These are phyloP conservation scores for Haberlea rhodopensis DNA, from an alignment of 257 asterid genomes.

Conservation along the genomic window DNA sequence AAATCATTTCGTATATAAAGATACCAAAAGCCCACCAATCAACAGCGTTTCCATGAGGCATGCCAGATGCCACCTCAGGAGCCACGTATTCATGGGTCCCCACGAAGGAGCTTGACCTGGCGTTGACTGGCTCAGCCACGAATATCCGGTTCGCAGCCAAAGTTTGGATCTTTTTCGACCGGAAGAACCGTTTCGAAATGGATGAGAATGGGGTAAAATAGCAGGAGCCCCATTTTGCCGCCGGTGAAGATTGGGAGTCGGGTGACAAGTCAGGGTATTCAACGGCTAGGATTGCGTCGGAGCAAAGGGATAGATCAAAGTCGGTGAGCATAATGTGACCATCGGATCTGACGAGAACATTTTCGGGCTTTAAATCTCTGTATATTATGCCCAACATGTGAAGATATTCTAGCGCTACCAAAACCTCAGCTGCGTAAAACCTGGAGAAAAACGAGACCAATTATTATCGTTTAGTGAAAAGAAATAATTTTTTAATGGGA, in stretches of 20 bases:
- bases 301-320: slow-evolving; percentile 78
- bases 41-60: slow-evolving; percentile 85
- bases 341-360: slow-evolving; percentile 85
- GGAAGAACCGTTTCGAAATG: slow-evolving; percentile 55
- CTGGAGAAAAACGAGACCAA: slow-evolving; percentile 32
- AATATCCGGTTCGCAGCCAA: slow-evolving; percentile 57
- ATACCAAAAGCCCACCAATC: slow-evolving; percentile 96
- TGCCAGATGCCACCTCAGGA: slow-evolving; percentile 84
- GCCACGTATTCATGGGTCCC: slow-evolving; percentile 98
- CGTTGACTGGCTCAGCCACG: slow-evolving; percentile 85
- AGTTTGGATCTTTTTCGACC: slow-evolving; percentile 66
- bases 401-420: slow-evolving; percentile 86
- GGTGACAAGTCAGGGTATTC: slow-evolving; percentile 57
- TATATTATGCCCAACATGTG: slow-evolving; percentile 88
- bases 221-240: slow-evolving; percentile 19
- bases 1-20: slow-evolving; percentile 80
- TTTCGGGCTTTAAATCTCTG: slow-evolving; percentile 89
- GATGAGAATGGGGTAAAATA: slow-evolving; percentile 58
- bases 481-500: too few relatives aligned
- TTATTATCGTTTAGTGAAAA: not conserved
- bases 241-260: slow-evolving; percentile 33
- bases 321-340: slow-evolving; percentile 94
- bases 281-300: slow-evolving; percentile 73
- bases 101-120: slow-evolving; percentile 78
- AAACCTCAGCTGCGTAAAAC: slow-evolving; percentile 87